phyloP scores from a whole-genome alignment of 768 basidiomycete genomes.

The Grammothele lineata region DNA sequence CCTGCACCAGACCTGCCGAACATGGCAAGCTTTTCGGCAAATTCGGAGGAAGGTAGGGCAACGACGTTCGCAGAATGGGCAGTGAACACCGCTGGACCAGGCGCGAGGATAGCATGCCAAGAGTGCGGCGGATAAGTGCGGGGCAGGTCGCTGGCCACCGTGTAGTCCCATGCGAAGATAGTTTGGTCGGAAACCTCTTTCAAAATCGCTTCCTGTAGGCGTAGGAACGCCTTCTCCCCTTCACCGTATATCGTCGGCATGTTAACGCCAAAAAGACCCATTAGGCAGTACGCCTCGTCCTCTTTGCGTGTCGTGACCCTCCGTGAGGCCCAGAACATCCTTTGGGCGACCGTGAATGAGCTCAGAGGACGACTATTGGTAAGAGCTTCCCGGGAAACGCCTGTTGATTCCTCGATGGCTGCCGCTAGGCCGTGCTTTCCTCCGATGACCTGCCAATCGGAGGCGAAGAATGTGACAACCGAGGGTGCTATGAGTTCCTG shows the following conservation, averaged over 20 bases:
- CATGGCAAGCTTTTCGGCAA: too few relatives aligned
- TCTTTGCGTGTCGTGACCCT: slow-evolving; percentile 8
- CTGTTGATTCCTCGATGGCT: neutral
- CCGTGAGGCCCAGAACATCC: slow-evolving; percentile 11
- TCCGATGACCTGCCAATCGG: slow-evolving; percentile 6
- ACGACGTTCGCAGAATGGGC: too few relatives aligned
- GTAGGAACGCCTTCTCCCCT: slow-evolving; percentile 7
- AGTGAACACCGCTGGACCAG: too few relatives aligned
- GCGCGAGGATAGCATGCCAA: too few relatives aligned
- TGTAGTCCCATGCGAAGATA: slow-evolving; percentile 13
- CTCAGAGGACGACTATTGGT: neutral
- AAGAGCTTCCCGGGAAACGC: slow-evolving; percentile 1
- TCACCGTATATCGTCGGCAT: slow-evolving; percentile 11
- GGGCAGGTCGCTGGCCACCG: too few relatives aligned
- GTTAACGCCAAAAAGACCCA: slow-evolving; percentile 13
- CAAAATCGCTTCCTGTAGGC: slow-evolving; percentile 11
- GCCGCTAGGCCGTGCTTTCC: slow-evolving; percentile 7
- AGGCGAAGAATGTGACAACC: slow-evolving; percentile 4
- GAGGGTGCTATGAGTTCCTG: slow-evolving; percentile 10
- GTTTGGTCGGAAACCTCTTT: slow-evolving; percentile 10
- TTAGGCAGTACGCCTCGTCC: slow-evolving; percentile 12
- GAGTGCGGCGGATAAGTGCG: too few relatives aligned
- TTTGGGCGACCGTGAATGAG: slow-evolving; percentile 3
- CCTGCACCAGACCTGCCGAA: too few relatives aligned
- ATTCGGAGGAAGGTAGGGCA: too few relatives aligned